phyloP scores from a whole-genome alignment of 2,329 filamentous ascomycete genomes.

The Zasmidium angulare region DNA sequence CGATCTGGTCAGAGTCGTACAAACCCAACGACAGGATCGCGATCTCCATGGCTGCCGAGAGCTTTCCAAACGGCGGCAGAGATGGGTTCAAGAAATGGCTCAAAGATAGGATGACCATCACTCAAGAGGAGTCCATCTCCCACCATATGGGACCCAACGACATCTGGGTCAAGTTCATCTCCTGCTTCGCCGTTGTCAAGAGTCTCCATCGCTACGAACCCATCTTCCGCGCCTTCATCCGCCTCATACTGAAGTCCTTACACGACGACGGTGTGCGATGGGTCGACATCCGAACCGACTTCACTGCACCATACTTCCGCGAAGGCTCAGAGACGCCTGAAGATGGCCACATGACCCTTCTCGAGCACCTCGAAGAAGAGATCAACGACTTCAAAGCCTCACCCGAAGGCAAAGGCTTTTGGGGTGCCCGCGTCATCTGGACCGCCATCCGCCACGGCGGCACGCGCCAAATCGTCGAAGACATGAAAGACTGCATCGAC shows the following conservation, averaged over 20 bases:
- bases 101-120: slow-evolving; percentile 69
- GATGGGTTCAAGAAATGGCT: slow-evolving; percentile 76
- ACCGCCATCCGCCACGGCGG: slow-evolving; percentile 67
- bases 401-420: slow-evolving; percentile 72
- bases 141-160: slow-evolving; percentile 82
- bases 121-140: slow-evolving; percentile 68
- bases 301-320: slow-evolving; percentile 68
- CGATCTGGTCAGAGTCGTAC: slow-evolving; percentile 68
- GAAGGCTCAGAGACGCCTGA: slow-evolving; percentile 66
- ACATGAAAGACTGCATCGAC: slow-evolving; percentile 83
- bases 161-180: slow-evolving; percentile 81
- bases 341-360: slow-evolving; percentile 66
- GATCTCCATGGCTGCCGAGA: slow-evolving; percentile 63
- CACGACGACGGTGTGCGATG: slow-evolving; percentile 81
- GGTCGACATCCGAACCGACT: slow-evolving; percentile 77
- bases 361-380: slow-evolving; percentile 74
- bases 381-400: slow-evolving; percentile 71
- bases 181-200: slow-evolving; percentile 70
- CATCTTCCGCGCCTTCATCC: slow-evolving; percentile 76
- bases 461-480: slow-evolving; percentile 66
- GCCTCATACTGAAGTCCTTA: slow-evolving; percentile 67
- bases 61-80: slow-evolving; percentile 71
- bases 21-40: slow-evolving; percentile 58
- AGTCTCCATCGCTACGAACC: slow-evolving; percentile 86
- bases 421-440: slow-evolving; percentile 84